These are phyloP conservation scores for Colletotrichum aenigma DNA, from an alignment of 2,329 filamentous ascomycete genomes.

Conservation along the genomic window DNA sequence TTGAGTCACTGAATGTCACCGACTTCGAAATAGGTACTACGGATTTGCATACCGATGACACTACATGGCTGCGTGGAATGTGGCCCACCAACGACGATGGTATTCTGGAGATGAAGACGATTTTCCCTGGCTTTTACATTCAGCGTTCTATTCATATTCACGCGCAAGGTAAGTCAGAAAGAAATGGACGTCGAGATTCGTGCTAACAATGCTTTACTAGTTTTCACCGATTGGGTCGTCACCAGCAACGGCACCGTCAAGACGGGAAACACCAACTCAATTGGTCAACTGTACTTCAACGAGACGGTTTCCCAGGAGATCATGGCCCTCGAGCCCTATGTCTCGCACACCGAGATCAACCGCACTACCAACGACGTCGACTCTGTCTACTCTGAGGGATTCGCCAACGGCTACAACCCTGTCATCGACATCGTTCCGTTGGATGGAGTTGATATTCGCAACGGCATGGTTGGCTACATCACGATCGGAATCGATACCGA, in stretches of 20 bases:
- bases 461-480: constrained; percentile 1
- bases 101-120: not conserved
- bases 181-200: not conserved
- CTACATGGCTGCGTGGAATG: not conserved
- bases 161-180: constrained; percentile 23
- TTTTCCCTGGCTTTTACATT: constrained; percentile 34
- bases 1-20: not conserved
- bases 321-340: constrained; percentile 52
- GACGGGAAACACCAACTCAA: constrained; percentile 32
- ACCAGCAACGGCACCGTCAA: not conserved
- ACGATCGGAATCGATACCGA: not conserved
- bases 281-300: constrained; percentile 7
- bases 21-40: not conserved
- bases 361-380: constrained; percentile 1
- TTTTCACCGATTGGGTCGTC: constrained; percentile 15
- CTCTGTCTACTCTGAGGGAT: not conserved
- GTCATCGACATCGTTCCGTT: not conserved
- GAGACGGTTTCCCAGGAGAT: constrained; percentile 33
- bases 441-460: not conserved
- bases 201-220: not conserved
- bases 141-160: constrained; percentile 54
- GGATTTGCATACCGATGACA: not conserved
- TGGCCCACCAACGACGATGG: not conserved
- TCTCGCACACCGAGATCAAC: constrained; percentile 37
- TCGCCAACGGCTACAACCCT: not conserved